A percentile compares a stretch with the other conserved stretches of the same genome.
Evolutionary conservation across 2,329 filamentous ascomycete genomes (phyloP).

Genomic region (Monilinia fructigena): DNA sequence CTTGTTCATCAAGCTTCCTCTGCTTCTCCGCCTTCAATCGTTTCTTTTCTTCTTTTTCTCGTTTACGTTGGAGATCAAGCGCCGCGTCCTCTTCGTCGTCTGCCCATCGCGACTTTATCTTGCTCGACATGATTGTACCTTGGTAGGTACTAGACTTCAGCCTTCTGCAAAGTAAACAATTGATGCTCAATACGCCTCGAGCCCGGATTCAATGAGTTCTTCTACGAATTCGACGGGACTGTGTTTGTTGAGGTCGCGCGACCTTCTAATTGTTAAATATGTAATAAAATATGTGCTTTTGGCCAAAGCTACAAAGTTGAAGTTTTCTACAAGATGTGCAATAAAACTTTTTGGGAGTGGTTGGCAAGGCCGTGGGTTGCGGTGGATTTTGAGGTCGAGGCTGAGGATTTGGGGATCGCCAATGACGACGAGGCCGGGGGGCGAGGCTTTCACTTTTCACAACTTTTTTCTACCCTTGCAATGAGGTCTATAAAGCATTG

Average conservation of each 20-base stretch:
- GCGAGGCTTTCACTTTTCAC: constrained; percentile 24
- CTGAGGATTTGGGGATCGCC: constrained; percentile 17
- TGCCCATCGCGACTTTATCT: constrained; percentile 73
- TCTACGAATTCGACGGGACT: neutral
- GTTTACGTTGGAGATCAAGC: constrained; percentile 68
- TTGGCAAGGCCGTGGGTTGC: neutral
- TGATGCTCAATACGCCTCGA: neutral
- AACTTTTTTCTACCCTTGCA: constrained; percentile 10
- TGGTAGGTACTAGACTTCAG: neutral
- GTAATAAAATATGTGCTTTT: neutral
- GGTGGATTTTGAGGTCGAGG: constrained; percentile 12
- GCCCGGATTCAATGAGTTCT: neutral
- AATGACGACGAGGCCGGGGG: constrained; percentile 21
- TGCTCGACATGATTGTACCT: constrained; percentile 23
- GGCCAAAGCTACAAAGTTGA: neutral
- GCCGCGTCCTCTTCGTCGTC: constrained; percentile 78
- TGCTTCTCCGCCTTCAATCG: constrained; percentile 80
- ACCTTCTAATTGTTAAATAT: neutral
- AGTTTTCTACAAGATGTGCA: neutral
- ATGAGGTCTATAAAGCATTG: constrained; percentile 1
- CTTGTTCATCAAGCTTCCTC: constrained; percentile 57
- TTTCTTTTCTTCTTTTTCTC: constrained; percentile 87
- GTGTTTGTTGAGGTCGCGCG: neutral
- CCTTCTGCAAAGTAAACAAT: neutral
- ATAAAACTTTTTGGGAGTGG: neutral